Conservation (phyloP, 2,329 filamentous ascomycete genomes). For the Colletotrichum musicola region DNA sequence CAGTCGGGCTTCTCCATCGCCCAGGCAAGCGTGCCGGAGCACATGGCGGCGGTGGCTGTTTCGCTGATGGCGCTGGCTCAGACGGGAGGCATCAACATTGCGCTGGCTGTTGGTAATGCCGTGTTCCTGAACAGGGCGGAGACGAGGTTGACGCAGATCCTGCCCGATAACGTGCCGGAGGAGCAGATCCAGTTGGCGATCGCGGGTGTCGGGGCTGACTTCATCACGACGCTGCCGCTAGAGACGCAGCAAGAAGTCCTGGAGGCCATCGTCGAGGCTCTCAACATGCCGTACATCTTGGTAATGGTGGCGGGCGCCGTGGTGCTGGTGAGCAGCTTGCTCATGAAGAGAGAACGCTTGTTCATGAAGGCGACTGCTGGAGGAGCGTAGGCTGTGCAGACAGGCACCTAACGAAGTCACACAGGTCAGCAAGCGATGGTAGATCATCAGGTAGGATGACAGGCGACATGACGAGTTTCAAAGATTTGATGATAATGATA, state of each 20-base stretch:
- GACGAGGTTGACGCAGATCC: conserved; percentile 42
- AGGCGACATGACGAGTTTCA: no score
- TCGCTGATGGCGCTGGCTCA: conserved; percentile 30
- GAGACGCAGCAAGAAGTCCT: conserved; percentile 41
- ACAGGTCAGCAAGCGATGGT: no score
- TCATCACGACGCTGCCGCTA: conserved; percentile 28
- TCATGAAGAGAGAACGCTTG: conserved; percentile 36
- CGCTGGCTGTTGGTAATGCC: conserved; percentile 31
- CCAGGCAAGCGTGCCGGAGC: conserved; percentile 15
- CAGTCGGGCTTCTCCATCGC: conserved; percentile 48
- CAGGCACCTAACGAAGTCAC: background rate
- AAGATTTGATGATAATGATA: no score
- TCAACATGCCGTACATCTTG: conserved; percentile 37
- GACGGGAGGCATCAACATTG: conserved; percentile 35
- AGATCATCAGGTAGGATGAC: no score
- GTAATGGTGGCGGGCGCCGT: conserved; percentile 54
- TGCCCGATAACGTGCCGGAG: conserved; percentile 42
- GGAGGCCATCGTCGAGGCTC: conserved; percentile 44
- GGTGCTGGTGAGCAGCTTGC: conserved; percentile 44
- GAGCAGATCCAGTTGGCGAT: conserved; percentile 44
- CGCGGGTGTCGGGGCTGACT: conserved; percentile 34
- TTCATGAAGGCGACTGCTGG: conserved; percentile 25
- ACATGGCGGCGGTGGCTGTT: conserved; percentile 22
- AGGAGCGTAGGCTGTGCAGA: background rate
- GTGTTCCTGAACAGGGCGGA: conserved; percentile 50